These are phyloP conservation scores for Eucalyptus microcorys DNA, from an alignment of 345 rosid genomes.

Conservation along the genomic window DNA sequence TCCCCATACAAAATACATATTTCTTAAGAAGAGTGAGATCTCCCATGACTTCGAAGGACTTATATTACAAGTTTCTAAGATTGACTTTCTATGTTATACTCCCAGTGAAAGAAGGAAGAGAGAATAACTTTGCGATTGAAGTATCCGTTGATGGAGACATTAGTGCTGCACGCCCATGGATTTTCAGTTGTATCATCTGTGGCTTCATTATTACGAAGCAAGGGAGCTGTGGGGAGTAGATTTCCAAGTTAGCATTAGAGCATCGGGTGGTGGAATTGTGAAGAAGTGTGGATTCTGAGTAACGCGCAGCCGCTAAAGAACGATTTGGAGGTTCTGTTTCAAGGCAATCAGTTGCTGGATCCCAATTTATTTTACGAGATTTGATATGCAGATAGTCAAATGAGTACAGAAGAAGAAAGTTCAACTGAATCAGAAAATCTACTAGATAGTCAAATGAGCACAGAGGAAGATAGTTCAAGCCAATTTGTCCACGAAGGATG, in stretches of 20 bases:
- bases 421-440: neutral
- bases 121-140: neutral
- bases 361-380: neutral
- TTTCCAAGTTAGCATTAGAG: neutral
- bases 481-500: neutral
- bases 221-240: neutral
- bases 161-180: neutral
- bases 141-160: neutral
- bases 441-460: neutral
- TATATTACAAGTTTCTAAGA: no score
- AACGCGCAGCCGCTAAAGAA: neutral
- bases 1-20: neutral
- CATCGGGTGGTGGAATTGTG: neutral
- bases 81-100: neutral
- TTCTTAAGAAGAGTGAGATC: neutral
- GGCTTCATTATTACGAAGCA: neutral
- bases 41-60: neutral
- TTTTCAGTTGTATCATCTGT: neutral
- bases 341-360: neutral
- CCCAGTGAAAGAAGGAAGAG: neutral
- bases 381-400: neutral
- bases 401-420: neutral
- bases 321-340: neutral
- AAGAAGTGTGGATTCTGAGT: neutral
- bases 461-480: neutral